Percentiles rank a stretch among this genome's conserved stretches.
Evolutionary conservation across 2,329 filamentous ascomycete genomes (phyloP).

Genomic region (Beauveria scarabaeidicola): DNA sequence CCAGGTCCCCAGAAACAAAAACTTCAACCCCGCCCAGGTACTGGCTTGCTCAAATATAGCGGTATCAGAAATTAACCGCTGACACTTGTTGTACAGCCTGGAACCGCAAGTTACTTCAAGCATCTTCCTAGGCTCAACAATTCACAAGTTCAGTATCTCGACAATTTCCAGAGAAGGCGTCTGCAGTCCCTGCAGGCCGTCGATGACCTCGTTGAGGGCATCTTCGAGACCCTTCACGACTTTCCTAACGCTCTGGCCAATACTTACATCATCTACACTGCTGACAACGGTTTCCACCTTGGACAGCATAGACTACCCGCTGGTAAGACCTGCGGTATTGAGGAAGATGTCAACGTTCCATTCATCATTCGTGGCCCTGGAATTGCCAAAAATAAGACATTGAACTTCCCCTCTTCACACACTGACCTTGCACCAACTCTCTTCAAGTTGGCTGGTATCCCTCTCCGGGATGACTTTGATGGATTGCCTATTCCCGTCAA

Average conservation of each 20-base stretch:
- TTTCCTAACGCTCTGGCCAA: conserved; percentile 26
- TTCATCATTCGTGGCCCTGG: conserved; percentile 42
- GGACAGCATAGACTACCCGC: conserved; percentile 43
- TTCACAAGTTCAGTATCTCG: conserved; percentile 26
- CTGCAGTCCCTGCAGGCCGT: conserved; percentile 36
- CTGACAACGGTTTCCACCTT: conserved; percentile 46
- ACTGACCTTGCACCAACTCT: conserved; percentile 49
- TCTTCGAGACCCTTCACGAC: conserved; percentile 27
- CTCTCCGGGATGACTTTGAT: conserved; percentile 40
- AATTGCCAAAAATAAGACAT: conserved; percentile 26
- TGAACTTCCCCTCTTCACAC: conserved; percentile 38
- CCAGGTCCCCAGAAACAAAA: conserved; percentile 51
- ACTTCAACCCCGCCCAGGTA: conserved; percentile 52
- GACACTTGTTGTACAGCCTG: conserved; percentile 14
- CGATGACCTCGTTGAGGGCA: conserved; percentile 34
- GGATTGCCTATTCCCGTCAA: conserved; percentile 36
- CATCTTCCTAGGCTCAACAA: conserved; percentile 26
- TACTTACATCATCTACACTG: conserved; percentile 44
- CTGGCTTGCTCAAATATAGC: background rate
- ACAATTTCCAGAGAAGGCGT: conserved; percentile 32
- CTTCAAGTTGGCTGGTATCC: conserved; percentile 28
- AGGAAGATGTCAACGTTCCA: conserved; percentile 44
- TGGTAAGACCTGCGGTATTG: conserved; percentile 42
- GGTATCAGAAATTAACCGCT: background rate
- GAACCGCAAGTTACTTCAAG: conserved; percentile 36